A percentile compares a stretch with the other conserved stretches of the same genome.
These are phyloP conservation scores for Naganishia kalamii DNA, from an alignment of 768 basidiomycete genomes.

Conservation along the genomic window DNA sequence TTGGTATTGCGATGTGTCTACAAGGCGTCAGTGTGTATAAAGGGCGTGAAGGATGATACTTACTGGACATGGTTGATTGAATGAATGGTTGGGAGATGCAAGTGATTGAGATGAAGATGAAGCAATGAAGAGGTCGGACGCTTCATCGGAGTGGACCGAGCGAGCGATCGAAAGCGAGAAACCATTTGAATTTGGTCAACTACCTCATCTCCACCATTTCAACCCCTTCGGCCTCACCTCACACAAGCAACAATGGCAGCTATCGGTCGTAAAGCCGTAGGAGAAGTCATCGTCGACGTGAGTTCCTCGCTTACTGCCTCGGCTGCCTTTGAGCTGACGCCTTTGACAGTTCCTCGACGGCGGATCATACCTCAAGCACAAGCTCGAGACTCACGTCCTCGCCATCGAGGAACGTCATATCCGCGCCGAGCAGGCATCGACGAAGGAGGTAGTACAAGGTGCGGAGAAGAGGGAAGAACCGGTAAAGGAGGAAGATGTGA, in stretches of 20 bases:
- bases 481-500: slow-evolving; percentile 7
- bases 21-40: not conserved
- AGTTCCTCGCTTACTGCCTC: not conserved
- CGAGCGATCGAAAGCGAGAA: not conserved
- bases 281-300: slow-evolving; percentile 18
- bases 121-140: not conserved
- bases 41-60: not conserved
- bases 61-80: not conserved
- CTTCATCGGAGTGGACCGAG: not conserved
- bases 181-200: too few relatives aligned
- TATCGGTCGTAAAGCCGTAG: not conserved
- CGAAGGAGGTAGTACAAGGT: not conserved
- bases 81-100: too few relatives aligned
- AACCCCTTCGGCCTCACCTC: not conserved
- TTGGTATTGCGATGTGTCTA: slow-evolving; percentile 60
- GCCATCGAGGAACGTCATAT: slow-evolving; percentile 14
- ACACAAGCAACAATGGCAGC: not conserved
- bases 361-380: slow-evolving; percentile 5
- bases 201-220: too few relatives aligned
- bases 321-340: not conserved
- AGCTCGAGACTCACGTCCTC: slow-evolving; percentile 9
- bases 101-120: too few relatives aligned
- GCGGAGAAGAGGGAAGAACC: slow-evolving; percentile 5
- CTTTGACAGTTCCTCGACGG: slow-evolving; percentile 1
- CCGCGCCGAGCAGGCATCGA: slow-evolving; percentile 1